phyloP scores from a whole-genome alignment of 108 stramenopile species.

The Fragilaria radians region DNA sequence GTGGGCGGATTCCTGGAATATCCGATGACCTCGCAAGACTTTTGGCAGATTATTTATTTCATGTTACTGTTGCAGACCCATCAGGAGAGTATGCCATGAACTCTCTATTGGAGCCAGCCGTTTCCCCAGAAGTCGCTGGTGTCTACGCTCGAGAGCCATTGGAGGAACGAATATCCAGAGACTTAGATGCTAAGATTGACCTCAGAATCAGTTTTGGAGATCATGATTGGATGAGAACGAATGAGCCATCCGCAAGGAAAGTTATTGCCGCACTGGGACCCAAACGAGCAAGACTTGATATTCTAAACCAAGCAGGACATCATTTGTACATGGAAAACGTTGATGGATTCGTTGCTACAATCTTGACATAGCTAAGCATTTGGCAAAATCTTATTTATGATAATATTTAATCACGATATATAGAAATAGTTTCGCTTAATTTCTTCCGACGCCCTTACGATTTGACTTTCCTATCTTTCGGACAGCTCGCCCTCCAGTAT shows the following conservation, averaged over 20 bases:
- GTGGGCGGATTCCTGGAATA: slow-evolving; percentile 36
- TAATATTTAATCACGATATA: too few species aligned
- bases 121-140: slow-evolving; percentile 21
- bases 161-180: slow-evolving; percentile 10
- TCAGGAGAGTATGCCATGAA: slow-evolving; percentile 51
- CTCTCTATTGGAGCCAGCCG: slow-evolving; percentile 29
- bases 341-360: slow-evolving; percentile 19
- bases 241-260: slow-evolving; percentile 24
- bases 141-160: slow-evolving; percentile 36
- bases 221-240: slow-evolving; percentile 38
- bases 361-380: too few species aligned
- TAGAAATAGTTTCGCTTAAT: too few species aligned
- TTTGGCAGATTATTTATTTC: slow-evolving; percentile 36
- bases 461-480: slow-evolving; percentile 56
- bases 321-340: slow-evolving; percentile 46
- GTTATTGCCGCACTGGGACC: slow-evolving; percentile 16
- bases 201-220: slow-evolving; percentile 38
- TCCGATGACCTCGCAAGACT: slow-evolving; percentile 21
- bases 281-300: slow-evolving; percentile 17
- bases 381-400: too few species aligned
- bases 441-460: slow-evolving; percentile 73
- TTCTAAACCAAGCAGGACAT: slow-evolving; percentile 34
- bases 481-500: slow-evolving; percentile 75
- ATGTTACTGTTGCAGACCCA: slow-evolving; percentile 39
- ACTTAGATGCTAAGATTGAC: slow-evolving; percentile 14